A percentile compares a stretch with the other conserved stretches of the same genome.
These are phyloP conservation scores for Helianthus tuberosus DNA, from an alignment of 129 eudicot species.

Conservation along the genomic window DNA sequence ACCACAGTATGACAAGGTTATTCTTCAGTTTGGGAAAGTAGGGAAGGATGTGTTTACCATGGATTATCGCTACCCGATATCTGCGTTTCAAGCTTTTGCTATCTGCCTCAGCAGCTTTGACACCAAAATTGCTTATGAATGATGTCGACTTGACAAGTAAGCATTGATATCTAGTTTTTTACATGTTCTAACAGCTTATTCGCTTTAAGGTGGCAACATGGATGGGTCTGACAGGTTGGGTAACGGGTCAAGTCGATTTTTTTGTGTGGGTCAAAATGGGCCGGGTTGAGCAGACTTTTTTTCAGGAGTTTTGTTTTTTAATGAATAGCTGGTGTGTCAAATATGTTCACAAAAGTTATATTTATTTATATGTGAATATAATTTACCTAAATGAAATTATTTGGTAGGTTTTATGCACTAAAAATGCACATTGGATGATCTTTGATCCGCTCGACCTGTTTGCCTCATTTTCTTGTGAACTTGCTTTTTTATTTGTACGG, in stretches of 20 bases:
- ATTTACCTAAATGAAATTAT: too few species aligned
- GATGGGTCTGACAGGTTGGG: not conserved
- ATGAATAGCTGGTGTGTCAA: not conserved
- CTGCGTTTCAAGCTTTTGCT: slow-evolving; percentile 94
- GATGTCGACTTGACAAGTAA: slow-evolving; percentile 39
- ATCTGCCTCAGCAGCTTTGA: slow-evolving; percentile 94
- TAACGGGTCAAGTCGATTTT: not conserved
- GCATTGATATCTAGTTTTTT: not conserved
- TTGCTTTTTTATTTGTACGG: too few species aligned
- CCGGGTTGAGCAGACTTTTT: not conserved
- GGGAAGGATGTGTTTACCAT: slow-evolving; percentile 89
- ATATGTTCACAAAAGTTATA: not conserved
- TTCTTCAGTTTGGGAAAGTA: slow-evolving; percentile 92
- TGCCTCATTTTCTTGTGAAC: too few species aligned
- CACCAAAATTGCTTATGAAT: slow-evolving; percentile 93
- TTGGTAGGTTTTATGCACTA: too few species aligned
- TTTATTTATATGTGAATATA: too few species aligned
- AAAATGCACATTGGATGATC: too few species aligned
- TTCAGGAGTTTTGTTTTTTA: not conserved
- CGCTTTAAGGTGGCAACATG: not conserved
- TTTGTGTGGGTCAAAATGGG: not conserved
- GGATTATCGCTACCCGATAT: slow-evolving; percentile 86
- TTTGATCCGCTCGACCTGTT: too few species aligned
- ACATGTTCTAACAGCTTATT: not conserved
- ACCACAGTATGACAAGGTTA: slow-evolving; percentile 63